These are phyloP conservation scores for Wallacemonas rigidus DNA, from an alignment of 208 protist genomes.

Conservation along the genomic window DNA sequence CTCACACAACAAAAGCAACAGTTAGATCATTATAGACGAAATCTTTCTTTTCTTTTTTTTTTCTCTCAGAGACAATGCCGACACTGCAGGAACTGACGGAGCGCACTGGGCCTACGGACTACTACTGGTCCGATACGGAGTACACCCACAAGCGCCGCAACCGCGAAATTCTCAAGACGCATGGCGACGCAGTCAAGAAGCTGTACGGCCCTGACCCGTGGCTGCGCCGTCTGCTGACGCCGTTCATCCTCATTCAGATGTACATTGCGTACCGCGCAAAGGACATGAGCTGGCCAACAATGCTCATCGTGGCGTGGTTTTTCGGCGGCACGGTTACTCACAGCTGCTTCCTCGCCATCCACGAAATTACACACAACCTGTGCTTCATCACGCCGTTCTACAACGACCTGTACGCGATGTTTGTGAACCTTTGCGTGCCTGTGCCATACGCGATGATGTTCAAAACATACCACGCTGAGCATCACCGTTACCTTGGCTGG, in stretches of 20 bases:
- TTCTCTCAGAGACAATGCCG: neutral
- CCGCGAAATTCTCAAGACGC: constrained; percentile 75
- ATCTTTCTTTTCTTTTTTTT: neutral
- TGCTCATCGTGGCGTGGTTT: constrained; percentile 72
- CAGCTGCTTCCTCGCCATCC: constrained; percentile 85
- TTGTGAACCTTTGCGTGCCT: constrained; percentile 88
- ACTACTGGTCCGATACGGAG: constrained; percentile 73
- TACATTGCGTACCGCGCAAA: constrained; percentile 56
- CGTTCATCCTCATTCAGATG: constrained; percentile 65
- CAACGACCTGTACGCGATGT: constrained; percentile 85
- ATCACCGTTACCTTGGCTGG: constrained; percentile 93
- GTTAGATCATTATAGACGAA: neutral
- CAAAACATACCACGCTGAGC: constrained; percentile 92
- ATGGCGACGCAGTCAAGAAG: constrained; percentile 80
- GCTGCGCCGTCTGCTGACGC: constrained; percentile 46
- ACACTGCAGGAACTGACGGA: constrained; percentile 27
- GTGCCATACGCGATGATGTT: constrained; percentile 92
- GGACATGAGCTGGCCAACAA: constrained; percentile 70
- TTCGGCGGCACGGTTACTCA: constrained; percentile 87
- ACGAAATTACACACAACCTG: constrained; percentile 92
- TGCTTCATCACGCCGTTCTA: constrained; percentile 67
- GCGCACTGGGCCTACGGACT: constrained; percentile 48
- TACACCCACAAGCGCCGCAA: constrained; percentile 70
- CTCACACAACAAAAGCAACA: no score
- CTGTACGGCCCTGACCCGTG: constrained; percentile 70